Percentiles rank a stretch among this genome's conserved stretches.
These are phyloP conservation scores for Polyporus arcularius DNA, from an alignment of 768 basidiomycete species.

Conservation along the genomic window DNA sequence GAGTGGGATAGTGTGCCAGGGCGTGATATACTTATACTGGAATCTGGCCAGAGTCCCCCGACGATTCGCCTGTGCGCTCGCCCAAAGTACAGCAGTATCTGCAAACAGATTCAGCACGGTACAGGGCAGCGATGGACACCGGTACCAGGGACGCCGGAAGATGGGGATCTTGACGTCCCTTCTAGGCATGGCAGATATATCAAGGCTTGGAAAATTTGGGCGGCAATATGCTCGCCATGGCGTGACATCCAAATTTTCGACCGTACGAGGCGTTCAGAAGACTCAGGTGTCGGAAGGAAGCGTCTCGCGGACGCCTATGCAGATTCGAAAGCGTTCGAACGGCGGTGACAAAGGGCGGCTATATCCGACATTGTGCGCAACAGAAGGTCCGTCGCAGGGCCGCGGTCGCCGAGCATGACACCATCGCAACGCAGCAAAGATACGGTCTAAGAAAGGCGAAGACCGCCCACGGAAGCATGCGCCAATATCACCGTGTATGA, in stretches of 20 bases:
- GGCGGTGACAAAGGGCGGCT: too few relatives aligned
- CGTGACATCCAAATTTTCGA: background rate
- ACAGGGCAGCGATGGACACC: too few relatives aligned
- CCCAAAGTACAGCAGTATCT: too few relatives aligned
- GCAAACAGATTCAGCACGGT: too few relatives aligned
- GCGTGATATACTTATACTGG: background rate
- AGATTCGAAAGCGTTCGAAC: too few relatives aligned
- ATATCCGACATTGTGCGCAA: too few relatives aligned
- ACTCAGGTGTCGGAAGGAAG: background rate
- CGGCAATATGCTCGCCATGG: background rate
- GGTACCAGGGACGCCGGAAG: background rate
- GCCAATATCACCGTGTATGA: background rate
- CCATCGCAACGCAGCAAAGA: background rate
- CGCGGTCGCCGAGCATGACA: background rate
- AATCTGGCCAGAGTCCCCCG: too few relatives aligned
- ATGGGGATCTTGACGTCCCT: background rate
- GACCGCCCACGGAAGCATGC: constrained; percentile 5
- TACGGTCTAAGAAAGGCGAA: background rate
- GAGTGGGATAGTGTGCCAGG: background rate
- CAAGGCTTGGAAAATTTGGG: background rate
- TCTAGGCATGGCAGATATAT: background rate
- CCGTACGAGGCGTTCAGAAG: background rate
- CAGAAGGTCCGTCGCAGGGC: too few relatives aligned
- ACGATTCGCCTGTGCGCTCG: too few relatives aligned
- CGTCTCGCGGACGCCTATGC: background rate